Base-by-base conservation (phyloP, 2,329 filamentous ascomycete species). In the Pseudogymnoascus sp. region DNA sequence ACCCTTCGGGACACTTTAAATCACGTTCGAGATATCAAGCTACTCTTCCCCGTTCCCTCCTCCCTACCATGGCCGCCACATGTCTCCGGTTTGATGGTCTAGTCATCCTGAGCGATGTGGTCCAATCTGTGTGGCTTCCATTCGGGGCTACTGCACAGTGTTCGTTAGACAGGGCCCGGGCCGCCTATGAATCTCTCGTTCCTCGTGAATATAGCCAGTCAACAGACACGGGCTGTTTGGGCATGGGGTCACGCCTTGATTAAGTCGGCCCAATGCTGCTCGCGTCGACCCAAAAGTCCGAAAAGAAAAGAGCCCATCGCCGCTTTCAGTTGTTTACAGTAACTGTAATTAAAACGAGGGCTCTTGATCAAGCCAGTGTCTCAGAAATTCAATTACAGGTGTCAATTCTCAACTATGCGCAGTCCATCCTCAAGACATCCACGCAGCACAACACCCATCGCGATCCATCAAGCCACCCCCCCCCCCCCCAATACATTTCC, bases 11-110 rank as follows among this genome's bases (percentile, higher is more conserved):
- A 56, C 28, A 31, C 4, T 31, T 56, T 56, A 33, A 33, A 56
- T 56, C 50, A 56, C 50, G 28, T 56, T 56, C 8, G 28, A 33
- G 50, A 56, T 56, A 25, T 56, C 50, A 56, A 56, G 28, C 50
- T 35, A 56, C 50, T 7, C 28, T 35, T 21, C 50, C 50, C 50
- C 50, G 35, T 56, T 56, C 21, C 21, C 21, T 25, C 50, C 16
- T 56, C 50, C 50, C 50, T 56, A 56, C 50, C 50, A 56, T 56
- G 50, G n/a, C 28, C 50, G 50, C 50, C 50, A 56, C 50, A 56
- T 56, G 28, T 56, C 50, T 16, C 50, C 50, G 28, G 50, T 35
- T 56, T 56, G 50, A 33, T 56, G 28, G 50, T 18, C 50, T 56
- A 12, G 50, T 56, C 50, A 56, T 56, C 50, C 50, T 56, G 28